A percentile compares a stretch with the other conserved stretches of the same genome.
These are phyloP conservation scores for Mycena epipterygia DNA, from an alignment of 768 basidiomycete species.

Conservation along the genomic window DNA sequence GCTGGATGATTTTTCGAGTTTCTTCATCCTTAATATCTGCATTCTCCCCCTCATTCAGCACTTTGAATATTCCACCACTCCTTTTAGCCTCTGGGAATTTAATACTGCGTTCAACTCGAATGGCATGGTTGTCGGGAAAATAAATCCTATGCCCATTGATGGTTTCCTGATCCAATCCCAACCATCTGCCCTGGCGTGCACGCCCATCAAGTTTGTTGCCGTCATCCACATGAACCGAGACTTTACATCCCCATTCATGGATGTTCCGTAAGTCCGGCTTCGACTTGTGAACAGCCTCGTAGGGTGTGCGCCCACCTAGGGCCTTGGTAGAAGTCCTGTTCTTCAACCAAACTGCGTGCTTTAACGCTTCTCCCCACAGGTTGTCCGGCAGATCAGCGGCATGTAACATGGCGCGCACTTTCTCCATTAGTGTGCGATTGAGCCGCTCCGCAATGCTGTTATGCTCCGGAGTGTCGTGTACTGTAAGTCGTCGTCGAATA, in stretches of 20 bases:
- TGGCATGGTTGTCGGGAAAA: background rate
- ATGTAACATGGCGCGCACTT: slow-evolving; percentile 45
- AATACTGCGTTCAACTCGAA: background rate
- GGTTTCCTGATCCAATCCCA: background rate
- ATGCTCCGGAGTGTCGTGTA: slow-evolving; percentile 46
- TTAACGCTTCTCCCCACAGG: background rate
- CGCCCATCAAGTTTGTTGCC: background rate
- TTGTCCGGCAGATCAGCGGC: slow-evolving; percentile 34
- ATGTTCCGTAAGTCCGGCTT: background rate
- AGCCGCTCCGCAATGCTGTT: slow-evolving; percentile 54
- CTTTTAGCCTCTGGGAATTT: background rate
- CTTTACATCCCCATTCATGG: no score
- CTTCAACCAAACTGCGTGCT: background rate
- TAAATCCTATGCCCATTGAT: background rate
- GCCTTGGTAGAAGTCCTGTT: background rate
- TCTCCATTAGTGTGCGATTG: slow-evolving; percentile 45
- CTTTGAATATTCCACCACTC: background rate
- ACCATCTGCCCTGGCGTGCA: background rate
- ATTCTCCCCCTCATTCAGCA: slow-evolving; percentile 4
- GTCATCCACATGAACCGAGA: background rate
- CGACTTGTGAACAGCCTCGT: slow-evolving; percentile 19
- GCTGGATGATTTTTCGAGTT: background rate
- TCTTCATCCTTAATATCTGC: background rate
- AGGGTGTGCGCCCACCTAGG: background rate
- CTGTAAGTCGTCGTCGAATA: slow-evolving; percentile 34